These are phyloP conservation scores for Tylopilus subfusipes DNA, from an alignment of 768 basidiomycete species.

Conservation along the genomic window DNA sequence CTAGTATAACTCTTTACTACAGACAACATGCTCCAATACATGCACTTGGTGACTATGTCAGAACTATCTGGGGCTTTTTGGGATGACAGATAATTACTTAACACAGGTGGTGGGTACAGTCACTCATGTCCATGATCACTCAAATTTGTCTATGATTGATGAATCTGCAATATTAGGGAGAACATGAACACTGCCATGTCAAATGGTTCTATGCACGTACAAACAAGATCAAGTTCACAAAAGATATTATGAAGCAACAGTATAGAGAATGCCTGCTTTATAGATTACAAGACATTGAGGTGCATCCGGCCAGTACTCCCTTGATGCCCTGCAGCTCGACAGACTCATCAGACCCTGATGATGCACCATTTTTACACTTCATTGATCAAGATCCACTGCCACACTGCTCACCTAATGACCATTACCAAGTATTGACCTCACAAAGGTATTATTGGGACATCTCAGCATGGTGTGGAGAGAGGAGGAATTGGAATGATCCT, in stretches of 20 bases:
- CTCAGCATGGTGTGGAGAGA: not conserved
- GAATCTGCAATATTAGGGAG: constrained; percentile 11
- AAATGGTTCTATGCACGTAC: constrained; percentile 43
- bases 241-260: constrained; percentile 31
- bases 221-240: constrained; percentile 15
- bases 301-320: too few species aligned
- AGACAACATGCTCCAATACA: too few species aligned
- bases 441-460: constrained; percentile 8
- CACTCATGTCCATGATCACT: too few species aligned
- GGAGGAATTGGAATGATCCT: not conserved
- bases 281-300: not conserved
- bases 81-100: constrained; percentile 30
- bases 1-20: too few species aligned
- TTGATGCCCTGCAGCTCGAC: too few species aligned
- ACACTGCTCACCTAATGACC: not conserved
- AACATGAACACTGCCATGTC: constrained; percentile 34
- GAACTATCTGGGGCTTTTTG: constrained; percentile 12
- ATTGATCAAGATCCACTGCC: constrained; percentile 8
- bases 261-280: constrained; percentile 6
- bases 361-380: not conserved
- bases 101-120: constrained; percentile 32
- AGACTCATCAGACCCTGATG: not conserved
- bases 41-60: constrained; percentile 15
- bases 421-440: constrained; percentile 21
- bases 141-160: too few species aligned